phyloP scores from a whole-genome alignment of 1,284 basidiomycete genomes.

The Trichosporon faecale region DNA sequence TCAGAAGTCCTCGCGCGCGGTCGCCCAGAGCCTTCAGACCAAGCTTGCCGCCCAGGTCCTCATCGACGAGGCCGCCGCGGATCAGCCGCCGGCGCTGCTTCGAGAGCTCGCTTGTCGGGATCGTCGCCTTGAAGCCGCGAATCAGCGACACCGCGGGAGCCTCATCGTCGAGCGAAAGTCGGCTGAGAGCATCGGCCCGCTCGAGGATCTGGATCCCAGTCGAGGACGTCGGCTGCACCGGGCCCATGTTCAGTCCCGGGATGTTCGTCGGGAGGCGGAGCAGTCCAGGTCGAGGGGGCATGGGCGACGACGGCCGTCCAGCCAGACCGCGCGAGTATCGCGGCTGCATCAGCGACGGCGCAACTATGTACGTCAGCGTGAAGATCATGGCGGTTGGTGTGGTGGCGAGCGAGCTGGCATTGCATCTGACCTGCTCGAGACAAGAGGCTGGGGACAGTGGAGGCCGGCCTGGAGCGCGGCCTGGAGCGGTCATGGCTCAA shows the following conservation, averaged over 20 bases:
- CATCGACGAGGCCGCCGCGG: conserved; percentile 56
- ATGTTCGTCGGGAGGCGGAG: conserved; percentile 64
- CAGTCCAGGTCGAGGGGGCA: conserved; percentile 19
- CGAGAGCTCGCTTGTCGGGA: conserved; percentile 76
- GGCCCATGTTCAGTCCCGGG: conserved; percentile 54
- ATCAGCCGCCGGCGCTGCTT: conserved; percentile 70
- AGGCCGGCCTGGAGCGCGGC: conserved; percentile 1
- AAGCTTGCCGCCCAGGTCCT: conserved; percentile 68
- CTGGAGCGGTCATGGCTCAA: background rate
- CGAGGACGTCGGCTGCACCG: conserved; percentile 62
- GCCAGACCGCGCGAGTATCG: conserved; percentile 12
- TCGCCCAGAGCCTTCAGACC: conserved; percentile 75
- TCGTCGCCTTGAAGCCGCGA: conserved; percentile 84
- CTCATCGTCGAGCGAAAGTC: conserved; percentile 62
- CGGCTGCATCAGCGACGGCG: conserved; percentile 85
- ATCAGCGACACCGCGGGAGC: conserved; percentile 64
- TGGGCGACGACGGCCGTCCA: background rate
- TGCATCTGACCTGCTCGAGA: too few species aligned
- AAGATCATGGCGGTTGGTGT: background rate
- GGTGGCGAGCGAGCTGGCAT: background rate
- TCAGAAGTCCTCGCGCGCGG: conserved; percentile 69
- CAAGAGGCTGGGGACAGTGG: too few species aligned
- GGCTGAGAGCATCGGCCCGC: conserved; percentile 72
- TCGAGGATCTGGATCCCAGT: conserved; percentile 79
- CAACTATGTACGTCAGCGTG: conserved; percentile 58